phyloP scores from a whole-genome alignment of 2,329 filamentous ascomycete species.

The Nannizziopsis arthrosporioides region DNA sequence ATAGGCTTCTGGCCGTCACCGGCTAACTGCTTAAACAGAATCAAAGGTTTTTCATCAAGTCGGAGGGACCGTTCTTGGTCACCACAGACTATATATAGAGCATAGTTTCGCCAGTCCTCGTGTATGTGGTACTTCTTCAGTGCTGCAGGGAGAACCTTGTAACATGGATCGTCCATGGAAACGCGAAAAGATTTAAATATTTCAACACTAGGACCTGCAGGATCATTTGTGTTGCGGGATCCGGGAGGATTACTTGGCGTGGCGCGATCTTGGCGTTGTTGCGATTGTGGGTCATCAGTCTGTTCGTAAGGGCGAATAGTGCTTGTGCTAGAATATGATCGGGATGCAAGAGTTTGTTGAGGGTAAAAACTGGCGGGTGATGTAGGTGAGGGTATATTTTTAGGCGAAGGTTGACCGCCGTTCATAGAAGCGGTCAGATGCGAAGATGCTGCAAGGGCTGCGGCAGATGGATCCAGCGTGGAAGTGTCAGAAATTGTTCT shows the following conservation, averaged over 20 bases:
- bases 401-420: conserved; percentile 44
- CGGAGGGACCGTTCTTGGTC: conserved; percentile 91
- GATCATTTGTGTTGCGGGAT: conserved; percentile 16
- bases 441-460: conserved; percentile 57
- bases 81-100: conserved; percentile 96
- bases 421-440: conserved; percentile 51
- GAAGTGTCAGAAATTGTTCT: conserved; percentile 41
- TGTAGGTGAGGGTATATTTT: conserved; percentile 36
- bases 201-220: conserved; percentile 51
- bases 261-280: conserved; percentile 25
- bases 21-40: conserved; percentile 93
- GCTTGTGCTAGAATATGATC: conserved; percentile 30
- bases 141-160: conserved; percentile 90
- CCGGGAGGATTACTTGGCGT: conserved; percentile 6
- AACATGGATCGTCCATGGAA: conserved; percentile 93
- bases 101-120: conserved; percentile 93
- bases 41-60: conserved; percentile 83
- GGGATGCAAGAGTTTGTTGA: conserved; percentile 35
- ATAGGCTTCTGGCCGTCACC: conserved; percentile 96
- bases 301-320: conserved; percentile 28
- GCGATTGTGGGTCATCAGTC: conserved; percentile 26
- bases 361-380: conserved; percentile 32
- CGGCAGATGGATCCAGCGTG: conserved; percentile 56
- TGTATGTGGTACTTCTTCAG: conserved; percentile 98
- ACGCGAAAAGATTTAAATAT: conserved; percentile 99